Percentiles rank a stretch among this genome's conserved stretches.
Conservation (phyloP, 2,329 filamentous ascomycete species). For the Cladosporium sp. region DNA sequence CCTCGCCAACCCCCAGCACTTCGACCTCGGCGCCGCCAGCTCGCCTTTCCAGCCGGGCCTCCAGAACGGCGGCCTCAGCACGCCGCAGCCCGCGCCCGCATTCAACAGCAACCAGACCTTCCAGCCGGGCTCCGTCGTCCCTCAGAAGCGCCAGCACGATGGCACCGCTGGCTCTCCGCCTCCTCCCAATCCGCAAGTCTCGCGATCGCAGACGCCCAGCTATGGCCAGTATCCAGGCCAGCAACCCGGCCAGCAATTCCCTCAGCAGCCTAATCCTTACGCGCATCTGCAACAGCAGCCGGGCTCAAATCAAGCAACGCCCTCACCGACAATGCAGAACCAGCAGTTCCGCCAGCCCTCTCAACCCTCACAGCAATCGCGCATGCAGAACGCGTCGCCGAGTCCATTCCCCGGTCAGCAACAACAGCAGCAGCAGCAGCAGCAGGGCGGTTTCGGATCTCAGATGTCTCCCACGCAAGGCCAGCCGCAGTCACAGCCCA, state of each 20-base stretch:
- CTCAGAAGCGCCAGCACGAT: constrained; percentile 87
- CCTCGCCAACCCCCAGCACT: constrained; percentile 26
- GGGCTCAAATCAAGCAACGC: constrained; percentile 77
- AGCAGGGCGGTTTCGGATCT: constrained; percentile 37
- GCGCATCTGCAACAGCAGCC: constrained; percentile 77
- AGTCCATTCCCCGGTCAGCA: constrained; percentile 71
- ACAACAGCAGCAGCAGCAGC: constrained; percentile 26
- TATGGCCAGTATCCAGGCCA: constrained; percentile 63
- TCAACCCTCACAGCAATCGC: constrained; percentile 46
- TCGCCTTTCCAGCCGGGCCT: constrained; percentile 55
- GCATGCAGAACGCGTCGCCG: constrained; percentile 87
- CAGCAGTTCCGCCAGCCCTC: constrained; percentile 63
- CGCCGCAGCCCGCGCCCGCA: constrained; percentile 62
- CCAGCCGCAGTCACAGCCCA: constrained; percentile 13
- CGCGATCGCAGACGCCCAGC: constrained; percentile 81
- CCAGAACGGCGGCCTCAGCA: constrained; percentile 70
- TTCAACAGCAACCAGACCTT: constrained; percentile 70
- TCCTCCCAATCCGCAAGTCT: constrained; percentile 71
- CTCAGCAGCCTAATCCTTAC: constrained; percentile 66
- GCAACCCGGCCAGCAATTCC: constrained; percentile 50
- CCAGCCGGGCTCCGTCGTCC: constrained; percentile 80
- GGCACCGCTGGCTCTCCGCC: constrained; percentile 77
- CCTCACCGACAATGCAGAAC: constrained; percentile 86
- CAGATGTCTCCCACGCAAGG: constrained; percentile 30
- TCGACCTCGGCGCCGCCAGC: constrained; percentile 39